Evolutionary conservation across 2,329 filamentous ascomycete species (phyloP).

Genomic region (Didymella pinodella): DNA sequence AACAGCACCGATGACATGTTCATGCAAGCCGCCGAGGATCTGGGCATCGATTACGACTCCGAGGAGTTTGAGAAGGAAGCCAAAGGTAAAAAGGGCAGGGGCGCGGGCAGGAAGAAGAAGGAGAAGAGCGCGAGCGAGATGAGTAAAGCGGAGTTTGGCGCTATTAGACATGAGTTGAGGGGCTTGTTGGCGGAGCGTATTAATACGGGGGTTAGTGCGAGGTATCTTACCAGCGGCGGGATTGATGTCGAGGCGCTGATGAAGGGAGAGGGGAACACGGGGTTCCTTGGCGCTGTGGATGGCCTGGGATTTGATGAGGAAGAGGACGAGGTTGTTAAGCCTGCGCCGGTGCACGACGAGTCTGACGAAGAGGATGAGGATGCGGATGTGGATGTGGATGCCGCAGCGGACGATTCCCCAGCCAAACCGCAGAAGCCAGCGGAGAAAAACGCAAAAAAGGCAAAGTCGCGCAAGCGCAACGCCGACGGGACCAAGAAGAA

Average conservation of each 20-base stretch:
- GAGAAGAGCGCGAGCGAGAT: conserved; percentile 73
- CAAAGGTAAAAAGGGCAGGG: conserved; percentile 66
- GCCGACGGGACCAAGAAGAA: conserved; percentile 20
- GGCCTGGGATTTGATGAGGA: conserved; percentile 53
- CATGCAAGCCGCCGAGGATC: conserved; percentile 82
- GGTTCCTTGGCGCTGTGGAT: conserved; percentile 68
- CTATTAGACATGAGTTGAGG: conserved; percentile 74
- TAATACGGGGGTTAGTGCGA: conserved; percentile 87
- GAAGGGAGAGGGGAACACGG: conserved; percentile 64
- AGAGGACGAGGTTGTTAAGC: conserved; percentile 14
- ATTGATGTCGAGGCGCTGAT: conserved; percentile 81
- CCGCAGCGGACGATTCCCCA: not conserved
- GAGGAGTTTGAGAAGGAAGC: conserved; percentile 76
- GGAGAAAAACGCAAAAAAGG: conserved; percentile 5
- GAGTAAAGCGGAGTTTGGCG: conserved; percentile 76
- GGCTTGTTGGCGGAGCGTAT: conserved; percentile 74
- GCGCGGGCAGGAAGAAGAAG: conserved; percentile 75
- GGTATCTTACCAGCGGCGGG: conserved; percentile 82
- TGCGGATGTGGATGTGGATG: conserved; percentile 17
- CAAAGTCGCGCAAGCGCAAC: conserved; percentile 15
- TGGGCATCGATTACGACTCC: conserved; percentile 92
- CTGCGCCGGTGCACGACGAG: conserved; percentile 29
- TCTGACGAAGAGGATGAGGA: conserved; percentile 34
- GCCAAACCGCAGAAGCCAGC: not conserved
- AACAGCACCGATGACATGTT: conserved; percentile 86